Conservation (phyloP, 2,329 filamentous ascomycete genomes). For the Metarhizium robertsii region DNA sequence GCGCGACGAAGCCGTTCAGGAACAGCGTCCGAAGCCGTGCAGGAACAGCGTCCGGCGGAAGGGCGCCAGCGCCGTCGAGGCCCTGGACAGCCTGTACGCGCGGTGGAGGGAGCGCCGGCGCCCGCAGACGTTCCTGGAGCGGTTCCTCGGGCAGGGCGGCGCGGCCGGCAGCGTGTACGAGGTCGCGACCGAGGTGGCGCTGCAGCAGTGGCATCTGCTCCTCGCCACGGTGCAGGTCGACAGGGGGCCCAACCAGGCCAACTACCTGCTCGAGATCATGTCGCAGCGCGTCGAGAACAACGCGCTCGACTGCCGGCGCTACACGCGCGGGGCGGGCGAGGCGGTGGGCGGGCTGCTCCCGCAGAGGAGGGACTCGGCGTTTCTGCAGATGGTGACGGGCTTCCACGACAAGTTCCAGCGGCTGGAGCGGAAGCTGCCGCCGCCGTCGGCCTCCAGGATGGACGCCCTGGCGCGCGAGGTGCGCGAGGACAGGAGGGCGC, state of each 20-base stretch:
- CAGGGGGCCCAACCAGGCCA: neutral
- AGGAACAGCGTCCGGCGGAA: neutral
- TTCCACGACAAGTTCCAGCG: neutral
- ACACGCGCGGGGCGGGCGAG: neutral
- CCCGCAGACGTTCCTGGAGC: neutral
- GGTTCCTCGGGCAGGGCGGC: neutral
- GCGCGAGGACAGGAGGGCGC: neutral
- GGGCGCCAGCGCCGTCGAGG: neutral
- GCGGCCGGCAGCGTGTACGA: neutral
- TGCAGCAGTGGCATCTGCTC: neutral
- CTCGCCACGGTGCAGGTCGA: neutral
- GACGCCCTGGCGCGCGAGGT: neutral
- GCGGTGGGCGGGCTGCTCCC: neutral
- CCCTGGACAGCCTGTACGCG: neutral
- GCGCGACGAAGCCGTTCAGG: neutral
- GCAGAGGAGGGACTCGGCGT: neutral
- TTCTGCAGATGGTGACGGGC: neutral
- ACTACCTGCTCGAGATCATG: neutral
- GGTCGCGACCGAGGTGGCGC: neutral
- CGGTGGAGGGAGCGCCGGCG: neutral
- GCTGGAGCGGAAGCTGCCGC: neutral
- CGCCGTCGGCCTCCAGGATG: neutral
- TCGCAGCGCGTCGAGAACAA: neutral
- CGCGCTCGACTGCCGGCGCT: neutral
- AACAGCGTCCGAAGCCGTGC: neutral